phyloP scores from a whole-genome alignment of 257 asterid species.

The Lithospermum erythrorhizon region DNA sequence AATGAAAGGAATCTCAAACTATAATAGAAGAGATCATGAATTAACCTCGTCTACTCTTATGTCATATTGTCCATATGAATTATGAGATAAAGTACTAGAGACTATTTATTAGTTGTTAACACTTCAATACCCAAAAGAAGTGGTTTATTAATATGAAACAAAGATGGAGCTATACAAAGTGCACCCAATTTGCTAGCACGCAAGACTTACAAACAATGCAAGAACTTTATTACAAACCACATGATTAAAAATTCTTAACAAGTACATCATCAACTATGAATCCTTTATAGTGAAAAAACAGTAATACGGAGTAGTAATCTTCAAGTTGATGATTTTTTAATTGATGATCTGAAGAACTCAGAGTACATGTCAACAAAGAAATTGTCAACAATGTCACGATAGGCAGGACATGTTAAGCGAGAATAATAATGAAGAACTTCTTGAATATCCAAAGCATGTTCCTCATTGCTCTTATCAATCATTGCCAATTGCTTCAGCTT shows the following conservation, averaged over 20 bases:
- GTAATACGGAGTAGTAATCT: too few relatives aligned
- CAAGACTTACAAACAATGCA: not conserved
- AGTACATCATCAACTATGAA: not conserved
- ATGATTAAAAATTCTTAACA: not conserved
- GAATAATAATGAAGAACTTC: slow-evolving; percentile 28
- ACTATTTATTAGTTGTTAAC: too few relatives aligned
- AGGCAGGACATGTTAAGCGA: slow-evolving; percentile 32
- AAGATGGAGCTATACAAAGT: too few relatives aligned
- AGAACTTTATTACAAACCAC: not conserved
- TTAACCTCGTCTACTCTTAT: too few relatives aligned
- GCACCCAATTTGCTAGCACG: too few relatives aligned
- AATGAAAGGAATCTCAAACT: too few relatives aligned
- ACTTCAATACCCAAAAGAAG: not conserved
- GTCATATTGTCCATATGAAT: too few relatives aligned
- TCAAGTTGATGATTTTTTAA: not conserved
- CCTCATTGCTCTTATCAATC: slow-evolving; percentile 23
- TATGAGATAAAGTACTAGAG: too few relatives aligned
- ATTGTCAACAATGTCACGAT: slow-evolving; percentile 43
- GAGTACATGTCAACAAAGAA: slow-evolving; percentile 40
- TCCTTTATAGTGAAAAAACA: not conserved
- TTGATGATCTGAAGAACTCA: slow-evolving; percentile 12
- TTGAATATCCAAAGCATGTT: slow-evolving; percentile 26
- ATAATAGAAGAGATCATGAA: too few relatives aligned
- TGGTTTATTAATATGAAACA: not conserved
- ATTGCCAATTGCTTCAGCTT: slow-evolving; percentile 27